Evolutionary conservation across 768 basidiomycete species (phyloP).

Genomic region (Cubamyces sp.): DNA sequence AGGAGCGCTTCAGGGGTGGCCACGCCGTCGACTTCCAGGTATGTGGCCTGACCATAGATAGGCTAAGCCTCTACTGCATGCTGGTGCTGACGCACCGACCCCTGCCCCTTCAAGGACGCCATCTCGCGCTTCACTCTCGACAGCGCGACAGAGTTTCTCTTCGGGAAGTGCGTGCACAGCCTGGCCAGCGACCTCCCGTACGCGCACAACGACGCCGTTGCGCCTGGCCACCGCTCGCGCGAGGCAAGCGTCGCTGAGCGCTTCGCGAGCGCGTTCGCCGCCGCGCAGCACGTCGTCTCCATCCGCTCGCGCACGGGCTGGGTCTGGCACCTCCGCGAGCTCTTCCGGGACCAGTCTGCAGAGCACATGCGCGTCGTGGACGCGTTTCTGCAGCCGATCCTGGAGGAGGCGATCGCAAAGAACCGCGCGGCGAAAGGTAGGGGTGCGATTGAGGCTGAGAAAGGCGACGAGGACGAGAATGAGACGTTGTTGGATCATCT

Average conservation of each 20-base stretch:
- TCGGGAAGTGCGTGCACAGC: slow-evolving; percentile 47
- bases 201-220: slow-evolving; percentile 7
- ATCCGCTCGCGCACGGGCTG: slow-evolving; percentile 36
- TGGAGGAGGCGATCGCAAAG: slow-evolving; percentile 35
- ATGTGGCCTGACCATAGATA: too few relatives aligned
- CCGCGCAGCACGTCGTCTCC: slow-evolving; percentile 37
- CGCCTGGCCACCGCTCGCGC: neutral
- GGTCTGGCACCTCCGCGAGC: slow-evolving; percentile 47
- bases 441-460: too few relatives aligned
- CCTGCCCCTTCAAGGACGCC: slow-evolving; percentile 40
- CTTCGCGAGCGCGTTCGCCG: slow-evolving; percentile 35
- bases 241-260: slow-evolving; percentile 16
- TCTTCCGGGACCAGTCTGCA: slow-evolving; percentile 38
- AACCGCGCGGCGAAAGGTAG: slow-evolving; percentile 10
- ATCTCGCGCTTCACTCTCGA: slow-evolving; percentile 55
- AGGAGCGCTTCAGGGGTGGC: slow-evolving; percentile 31
- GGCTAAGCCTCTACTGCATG: too few relatives aligned
- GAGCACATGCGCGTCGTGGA: slow-evolving; percentile 44
- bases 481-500: slow-evolving; percentile 48
- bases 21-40: slow-evolving; percentile 39
- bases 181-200: slow-evolving; percentile 32
- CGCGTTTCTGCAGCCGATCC: slow-evolving; percentile 44
- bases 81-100: neutral
- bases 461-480: slow-evolving; percentile 25
- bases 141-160: slow-evolving; percentile 57